Evolutionary conservation across 495 filamentous ascomycete species (phyloP).

Genomic region (Pyronema omphalodes): DNA sequence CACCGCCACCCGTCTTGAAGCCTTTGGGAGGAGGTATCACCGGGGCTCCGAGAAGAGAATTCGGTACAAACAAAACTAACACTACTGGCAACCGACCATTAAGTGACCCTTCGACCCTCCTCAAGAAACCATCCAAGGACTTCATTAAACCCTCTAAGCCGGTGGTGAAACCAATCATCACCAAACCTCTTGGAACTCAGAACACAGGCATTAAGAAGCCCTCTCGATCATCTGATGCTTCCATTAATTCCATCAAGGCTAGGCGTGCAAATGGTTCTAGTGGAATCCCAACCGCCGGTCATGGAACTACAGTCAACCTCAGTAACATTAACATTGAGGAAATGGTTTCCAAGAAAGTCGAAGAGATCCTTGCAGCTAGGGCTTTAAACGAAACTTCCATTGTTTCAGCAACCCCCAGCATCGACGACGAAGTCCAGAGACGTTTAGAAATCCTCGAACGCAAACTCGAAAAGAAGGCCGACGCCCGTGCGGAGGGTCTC

Average conservation of each 20-base stretch:
- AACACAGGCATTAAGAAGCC: slow-evolving; percentile 21
- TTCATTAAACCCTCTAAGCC: slow-evolving; percentile 24
- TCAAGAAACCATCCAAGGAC: neutral
- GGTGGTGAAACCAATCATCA: slow-evolving; percentile 16
- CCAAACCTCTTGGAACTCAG: slow-evolving; percentile 9
- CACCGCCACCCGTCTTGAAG: slow-evolving; percentile 6
- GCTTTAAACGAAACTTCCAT: slow-evolving; percentile 26
- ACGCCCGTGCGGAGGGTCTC: slow-evolving; percentile 58
- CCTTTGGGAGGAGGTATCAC: slow-evolving; percentile 2
- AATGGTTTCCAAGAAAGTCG: slow-evolving; percentile 77
- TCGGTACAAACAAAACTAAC: slow-evolving; percentile 16
- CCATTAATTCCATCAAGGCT: neutral
- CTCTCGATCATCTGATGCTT: slow-evolving; percentile 3
- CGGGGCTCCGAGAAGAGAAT: slow-evolving; percentile 9
- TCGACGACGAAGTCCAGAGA: slow-evolving; percentile 59
- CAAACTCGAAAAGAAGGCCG: slow-evolving; percentile 57
- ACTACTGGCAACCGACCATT: slow-evolving; percentile 3
- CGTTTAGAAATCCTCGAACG: slow-evolving; percentile 71
- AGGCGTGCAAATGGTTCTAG: neutral
- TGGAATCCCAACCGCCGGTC: slow-evolving; percentile 21
- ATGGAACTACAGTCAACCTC: slow-evolving; percentile 25
- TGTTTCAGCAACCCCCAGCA: slow-evolving; percentile 24
- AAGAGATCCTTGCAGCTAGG: slow-evolving; percentile 63
- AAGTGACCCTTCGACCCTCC: neutral
- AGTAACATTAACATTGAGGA: slow-evolving; percentile 56